phyloP scores from a whole-genome alignment of 1,139 yeast species.

The Eremothecium sinecaudum region DNA sequence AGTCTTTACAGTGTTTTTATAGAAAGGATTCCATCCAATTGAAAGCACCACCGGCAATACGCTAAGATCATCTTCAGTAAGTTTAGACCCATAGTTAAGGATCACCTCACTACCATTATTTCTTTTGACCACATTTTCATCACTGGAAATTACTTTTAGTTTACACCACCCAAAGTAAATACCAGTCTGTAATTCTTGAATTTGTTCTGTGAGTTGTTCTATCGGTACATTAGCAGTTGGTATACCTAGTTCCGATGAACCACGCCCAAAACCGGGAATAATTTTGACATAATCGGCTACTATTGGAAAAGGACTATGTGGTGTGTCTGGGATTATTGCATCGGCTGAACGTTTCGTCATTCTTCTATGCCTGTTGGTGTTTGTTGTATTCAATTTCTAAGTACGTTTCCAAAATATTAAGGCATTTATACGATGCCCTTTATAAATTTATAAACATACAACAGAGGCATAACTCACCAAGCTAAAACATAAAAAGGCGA shows the following conservation, averaged over 20 bases:
- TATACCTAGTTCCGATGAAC: slow-evolving; percentile 84
- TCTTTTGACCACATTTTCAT: slow-evolving; percentile 20
- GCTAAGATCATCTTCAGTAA: slow-evolving; percentile 37
- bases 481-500: too few species aligned
- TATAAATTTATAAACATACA: too few species aligned
- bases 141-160: slow-evolving; percentile 17
- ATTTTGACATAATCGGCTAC: slow-evolving; percentile 43
- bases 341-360: slow-evolving; percentile 14
- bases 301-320: slow-evolving; percentile 60
- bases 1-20: slow-evolving; percentile 52
- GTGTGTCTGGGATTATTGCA: slow-evolving; percentile 38
- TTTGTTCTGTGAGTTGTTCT: slow-evolving; percentile 36
- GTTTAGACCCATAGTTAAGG: slow-evolving; percentile 52
- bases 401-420: background rate
- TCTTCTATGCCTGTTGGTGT: too few species aligned
- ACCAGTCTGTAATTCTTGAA: slow-evolving; percentile 56
- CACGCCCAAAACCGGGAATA: slow-evolving; percentile 89
- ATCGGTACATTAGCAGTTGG: slow-evolving; percentile 92
- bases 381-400: background rate
- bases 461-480: too few species aligned
- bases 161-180: slow-evolving; percentile 84
- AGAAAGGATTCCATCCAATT: slow-evolving; percentile 93
- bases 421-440: background rate
- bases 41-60: slow-evolving; percentile 86
- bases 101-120: slow-evolving; percentile 37